Percentiles rank a stretch among this genome's conserved stretches.
phyloP scores from a whole-genome alignment of 352 stramenopile species.

The Globisporangium radiosum region DNA sequence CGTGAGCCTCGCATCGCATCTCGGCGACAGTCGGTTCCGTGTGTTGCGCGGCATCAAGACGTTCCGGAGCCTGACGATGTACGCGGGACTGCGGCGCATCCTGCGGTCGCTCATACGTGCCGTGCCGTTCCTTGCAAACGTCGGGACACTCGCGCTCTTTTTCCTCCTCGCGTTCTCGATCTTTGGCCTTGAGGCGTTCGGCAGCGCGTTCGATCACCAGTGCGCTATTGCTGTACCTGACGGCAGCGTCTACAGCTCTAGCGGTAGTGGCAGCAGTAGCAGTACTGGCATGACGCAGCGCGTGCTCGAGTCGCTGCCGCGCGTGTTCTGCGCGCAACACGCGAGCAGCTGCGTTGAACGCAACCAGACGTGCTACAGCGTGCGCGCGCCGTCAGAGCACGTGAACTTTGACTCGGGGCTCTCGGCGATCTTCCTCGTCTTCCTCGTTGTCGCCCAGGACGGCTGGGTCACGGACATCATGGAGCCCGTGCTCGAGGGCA shows the following conservation, averaged over 20 bases:
- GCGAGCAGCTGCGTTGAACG: slow-evolving; percentile 33
- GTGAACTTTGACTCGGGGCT: slow-evolving; percentile 74
- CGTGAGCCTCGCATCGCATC: slow-evolving; percentile 44
- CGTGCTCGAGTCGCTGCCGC: slow-evolving; percentile 31
- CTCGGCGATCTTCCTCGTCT: slow-evolving; percentile 67
- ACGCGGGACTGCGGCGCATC: slow-evolving; percentile 58
- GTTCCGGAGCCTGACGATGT: slow-evolving; percentile 53
- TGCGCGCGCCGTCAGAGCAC: slow-evolving; percentile 32
- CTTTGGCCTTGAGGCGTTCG: slow-evolving; percentile 66
- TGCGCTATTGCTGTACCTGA: slow-evolving; percentile 20
- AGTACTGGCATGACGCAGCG: not conserved
- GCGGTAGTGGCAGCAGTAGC: not conserved
- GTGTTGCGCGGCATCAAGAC: slow-evolving; percentile 65
- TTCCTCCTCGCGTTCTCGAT: slow-evolving; percentile 74
- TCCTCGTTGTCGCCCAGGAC: slow-evolving; percentile 72
- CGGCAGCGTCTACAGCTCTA: not conserved
- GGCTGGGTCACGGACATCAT: slow-evolving; percentile 78
- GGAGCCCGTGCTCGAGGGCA: slow-evolving; percentile 61
- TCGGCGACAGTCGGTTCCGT: slow-evolving; percentile 28
- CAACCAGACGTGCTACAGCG: slow-evolving; percentile 25
- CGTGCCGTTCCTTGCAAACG: slow-evolving; percentile 71
- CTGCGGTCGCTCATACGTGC: slow-evolving; percentile 54
- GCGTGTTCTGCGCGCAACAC: slow-evolving; percentile 35
- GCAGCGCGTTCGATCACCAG: slow-evolving; percentile 41
- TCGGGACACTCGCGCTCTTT: slow-evolving; percentile 64